Conservation (phyloP, 495 filamentous ascomycete species). For the Daldinia vernicosa region DNA sequence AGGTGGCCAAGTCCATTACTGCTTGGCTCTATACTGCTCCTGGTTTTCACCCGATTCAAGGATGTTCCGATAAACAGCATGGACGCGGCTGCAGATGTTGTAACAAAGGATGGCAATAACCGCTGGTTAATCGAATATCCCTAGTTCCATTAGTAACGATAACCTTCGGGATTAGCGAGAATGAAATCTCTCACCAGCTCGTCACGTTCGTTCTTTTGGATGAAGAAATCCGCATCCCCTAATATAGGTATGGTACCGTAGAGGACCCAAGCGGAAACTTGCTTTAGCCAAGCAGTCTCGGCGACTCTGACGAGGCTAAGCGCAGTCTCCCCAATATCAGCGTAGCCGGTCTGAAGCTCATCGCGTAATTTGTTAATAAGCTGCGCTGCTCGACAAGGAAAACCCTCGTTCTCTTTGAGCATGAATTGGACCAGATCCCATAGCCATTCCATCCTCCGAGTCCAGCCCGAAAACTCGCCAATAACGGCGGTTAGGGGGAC, state of each 20-base stretch:
- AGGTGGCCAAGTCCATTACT: conserved; percentile 69
- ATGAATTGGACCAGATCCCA: conserved; percentile 76
- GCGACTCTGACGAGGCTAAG: conserved; percentile 75
- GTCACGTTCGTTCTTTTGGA: conserved; percentile 55
- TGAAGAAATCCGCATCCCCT: conserved; percentile 84
- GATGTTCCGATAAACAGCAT: conserved; percentile 92
- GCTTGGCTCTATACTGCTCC: conserved; percentile 58
- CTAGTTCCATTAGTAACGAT: conserved; percentile 30
- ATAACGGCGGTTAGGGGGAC: conserved; percentile 89
- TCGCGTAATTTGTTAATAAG: conserved; percentile 79
- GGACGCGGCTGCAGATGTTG: conserved; percentile 75
- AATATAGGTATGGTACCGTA: conserved; percentile 82
- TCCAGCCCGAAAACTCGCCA: conserved; percentile 85
- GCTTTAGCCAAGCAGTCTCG: conserved; percentile 90
- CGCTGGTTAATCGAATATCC: conserved; percentile 64
- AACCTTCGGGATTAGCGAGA: neutral
- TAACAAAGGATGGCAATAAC: conserved; percentile 81
- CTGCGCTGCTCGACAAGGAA: conserved; percentile 55
- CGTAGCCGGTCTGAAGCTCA: conserved; percentile 86
- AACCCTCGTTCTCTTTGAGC: conserved; percentile 53
- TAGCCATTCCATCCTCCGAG: conserved; percentile 84
- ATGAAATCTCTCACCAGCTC: conserved; percentile 48
- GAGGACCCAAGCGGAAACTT: conserved; percentile 86
- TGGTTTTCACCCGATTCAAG: conserved; percentile 77
- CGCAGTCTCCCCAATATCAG: conserved; percentile 80